Base-by-base conservation (phyloP, 2,329 filamentous ascomycete species). In the Neopestalotiopsis rosae region DNA sequence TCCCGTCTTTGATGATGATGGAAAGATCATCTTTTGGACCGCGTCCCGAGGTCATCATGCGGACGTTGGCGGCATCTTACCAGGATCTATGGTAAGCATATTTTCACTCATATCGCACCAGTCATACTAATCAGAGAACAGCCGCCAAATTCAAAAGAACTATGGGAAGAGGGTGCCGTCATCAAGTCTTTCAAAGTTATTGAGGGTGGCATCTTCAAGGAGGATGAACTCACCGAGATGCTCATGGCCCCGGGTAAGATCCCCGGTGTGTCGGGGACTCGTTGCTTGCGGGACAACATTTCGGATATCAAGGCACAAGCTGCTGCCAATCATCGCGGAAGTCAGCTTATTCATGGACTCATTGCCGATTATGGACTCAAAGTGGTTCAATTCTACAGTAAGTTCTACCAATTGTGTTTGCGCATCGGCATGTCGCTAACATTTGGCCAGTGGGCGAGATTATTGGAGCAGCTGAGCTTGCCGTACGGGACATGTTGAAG, bases 271-370 rank as follows among this genome's bases (percentile, higher is more conserved):
- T 91, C 88, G 67, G 94, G 93, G 2, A 95, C 94, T 0, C 85
- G 94, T 58, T 94, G 93, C 76, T 84, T 97, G 1, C 90, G 88
- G 10, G 94, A 97, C 79, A 97, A 97, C 76, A 85, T 97, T 72
- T 95, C 94, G 66, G 94, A 97, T 77, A 85, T 97, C 56, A 94
- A 95, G 79, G 94, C 94, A 0, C 94, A 97, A 77, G 91, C 96
- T 13, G 93, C 94, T 0, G 93, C 94, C 13, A 97, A 97, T 75
- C 91, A 94, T 74, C 94, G 94, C 74, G 94, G 94, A 9, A 95
- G 95, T 74, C 89, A 88, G 56, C 83, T 95, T 20, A 94, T 95
- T 72, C 87, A 86, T 58, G 85, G 87, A 0, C 82, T 95, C 1
- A 94, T 95, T 71, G 86, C 88, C 32, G 92, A 95, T 73, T 94